These are phyloP conservation scores for Brettanomyces nanus DNA, from an alignment of 805 yeast genomes.

Conservation along the genomic window DNA sequence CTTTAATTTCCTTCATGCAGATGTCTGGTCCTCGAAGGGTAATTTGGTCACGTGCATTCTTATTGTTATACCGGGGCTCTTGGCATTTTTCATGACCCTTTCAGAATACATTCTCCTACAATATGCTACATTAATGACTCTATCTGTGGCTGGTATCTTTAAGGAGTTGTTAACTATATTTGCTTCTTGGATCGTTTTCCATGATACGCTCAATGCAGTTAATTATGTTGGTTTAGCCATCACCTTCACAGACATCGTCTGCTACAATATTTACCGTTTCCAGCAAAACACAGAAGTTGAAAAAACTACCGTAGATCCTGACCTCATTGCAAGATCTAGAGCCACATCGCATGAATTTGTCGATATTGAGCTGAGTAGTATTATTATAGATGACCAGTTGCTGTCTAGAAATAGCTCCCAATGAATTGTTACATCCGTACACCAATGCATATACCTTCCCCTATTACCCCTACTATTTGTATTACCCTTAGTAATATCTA, in stretches of 20 bases:
- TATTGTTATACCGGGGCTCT: slow-evolving; percentile 70
- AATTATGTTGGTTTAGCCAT: slow-evolving; percentile 69
- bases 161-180: slow-evolving; percentile 83
- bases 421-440: no score
- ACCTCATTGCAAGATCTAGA: not conserved
- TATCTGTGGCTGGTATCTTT: slow-evolving; percentile 87
- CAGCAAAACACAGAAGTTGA: slow-evolving; percentile 15
- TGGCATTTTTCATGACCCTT: slow-evolving; percentile 85
- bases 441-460: no score
- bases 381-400: slow-evolving; percentile 4
- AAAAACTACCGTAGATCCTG: slow-evolving; percentile 2
- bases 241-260: slow-evolving; percentile 69
- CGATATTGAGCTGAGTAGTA: slow-evolving; percentile 13
- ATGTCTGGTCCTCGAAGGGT: slow-evolving; percentile 62
- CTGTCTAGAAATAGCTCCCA: no score
- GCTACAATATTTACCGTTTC: slow-evolving; percentile 70
- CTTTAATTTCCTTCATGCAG: slow-evolving; percentile 38
- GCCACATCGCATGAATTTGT: slow-evolving; percentile 11
- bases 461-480: not conserved
- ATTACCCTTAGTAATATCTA: not conserved
- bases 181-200: slow-evolving; percentile 60
- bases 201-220: slow-evolving; percentile 58
- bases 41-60: slow-evolving; percentile 44
- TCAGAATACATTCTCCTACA: slow-evolving; percentile 80
- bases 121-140: slow-evolving; percentile 74